Conservation (phyloP, 495 filamentous ascomycete genomes). For the Astrothelium macrocarpum region DNA sequence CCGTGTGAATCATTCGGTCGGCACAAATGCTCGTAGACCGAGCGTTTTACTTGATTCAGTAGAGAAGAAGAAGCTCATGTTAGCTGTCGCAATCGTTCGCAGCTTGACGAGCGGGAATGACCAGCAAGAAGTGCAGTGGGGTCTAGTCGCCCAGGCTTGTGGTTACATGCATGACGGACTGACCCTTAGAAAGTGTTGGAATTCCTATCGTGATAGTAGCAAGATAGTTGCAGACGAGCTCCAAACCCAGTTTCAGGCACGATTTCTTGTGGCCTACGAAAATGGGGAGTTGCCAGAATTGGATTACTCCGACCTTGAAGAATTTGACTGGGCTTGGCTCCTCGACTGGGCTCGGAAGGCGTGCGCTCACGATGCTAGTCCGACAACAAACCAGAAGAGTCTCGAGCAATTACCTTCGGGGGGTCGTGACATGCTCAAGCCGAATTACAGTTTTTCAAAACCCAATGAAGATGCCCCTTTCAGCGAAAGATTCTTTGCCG, state of each 20-base stretch:
- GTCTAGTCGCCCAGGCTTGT: slow-evolving; percentile 41
- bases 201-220: slow-evolving; percentile 46
- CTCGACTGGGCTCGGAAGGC: slow-evolving; percentile 57
- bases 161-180: slow-evolving; percentile 15
- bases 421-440: slow-evolving; percentile 42
- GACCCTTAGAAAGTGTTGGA: slow-evolving; percentile 44
- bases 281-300: slow-evolving; percentile 56
- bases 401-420: slow-evolving; percentile 33
- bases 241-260: slow-evolving; percentile 64
- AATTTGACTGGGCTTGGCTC: slow-evolving; percentile 67
- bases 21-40: neutral
- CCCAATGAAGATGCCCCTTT: slow-evolving; percentile 23
- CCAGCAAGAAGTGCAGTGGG: slow-evolving; percentile 57
- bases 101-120: slow-evolving; percentile 66
- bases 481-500: slow-evolving; percentile 15
- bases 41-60: neutral
- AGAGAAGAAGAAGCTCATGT: slow-evolving; percentile 29
- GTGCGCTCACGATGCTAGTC: slow-evolving; percentile 8
- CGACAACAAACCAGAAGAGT: neutral
- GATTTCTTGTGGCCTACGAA: slow-evolving; percentile 68
- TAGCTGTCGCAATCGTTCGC: slow-evolving; percentile 64
- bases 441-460: slow-evolving; percentile 30
- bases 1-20: neutral
- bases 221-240: slow-evolving; percentile 56
- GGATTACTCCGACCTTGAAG: slow-evolving; percentile 58